Evolutionary conservation across 192 early-diverging fungal genomes (phyloP).

Genomic region (Pecoramyces ruminantium): DNA sequence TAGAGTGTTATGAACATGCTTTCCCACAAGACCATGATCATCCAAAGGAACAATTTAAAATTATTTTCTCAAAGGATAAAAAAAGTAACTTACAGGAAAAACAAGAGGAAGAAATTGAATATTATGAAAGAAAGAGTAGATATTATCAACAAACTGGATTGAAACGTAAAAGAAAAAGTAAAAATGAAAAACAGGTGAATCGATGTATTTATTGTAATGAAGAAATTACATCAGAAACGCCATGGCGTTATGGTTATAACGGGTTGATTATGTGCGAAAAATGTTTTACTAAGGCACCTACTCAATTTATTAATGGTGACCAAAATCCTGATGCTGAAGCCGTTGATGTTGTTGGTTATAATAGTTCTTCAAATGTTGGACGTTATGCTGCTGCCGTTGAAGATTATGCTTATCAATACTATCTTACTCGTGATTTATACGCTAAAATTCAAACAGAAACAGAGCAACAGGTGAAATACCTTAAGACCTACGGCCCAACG

Average conservation of each 20-base stretch:
- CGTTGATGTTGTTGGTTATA: conserved; percentile 9
- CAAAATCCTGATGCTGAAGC: conserved; percentile 8
- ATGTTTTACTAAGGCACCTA: conserved; percentile 37
- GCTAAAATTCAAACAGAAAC: conserved; percentile 28
- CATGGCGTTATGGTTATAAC: conserved; percentile 30
- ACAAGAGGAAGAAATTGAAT: background rate
- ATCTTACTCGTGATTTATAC: conserved; percentile 37
- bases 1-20: too few relatives aligned
- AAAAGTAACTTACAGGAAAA: background rate
- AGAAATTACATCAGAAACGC: background rate
- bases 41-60: conserved; percentile 15
- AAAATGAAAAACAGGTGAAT: background rate
- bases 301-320: conserved; percentile 13
- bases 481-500: conserved; percentile 43
- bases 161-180: background rate
- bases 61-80: background rate
- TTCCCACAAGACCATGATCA: conserved; percentile 13
- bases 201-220: background rate
- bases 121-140: background rate
- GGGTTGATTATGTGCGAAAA: conserved; percentile 52
- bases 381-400: conserved; percentile 36
- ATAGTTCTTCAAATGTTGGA: conserved; percentile 10
- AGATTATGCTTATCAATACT: conserved; percentile 47
- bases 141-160: background rate
- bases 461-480: conserved; percentile 17